These are phyloP conservation scores for Abrus pulchellus DNA, from an alignment of 306 rosid genomes.

Conservation along the genomic window DNA sequence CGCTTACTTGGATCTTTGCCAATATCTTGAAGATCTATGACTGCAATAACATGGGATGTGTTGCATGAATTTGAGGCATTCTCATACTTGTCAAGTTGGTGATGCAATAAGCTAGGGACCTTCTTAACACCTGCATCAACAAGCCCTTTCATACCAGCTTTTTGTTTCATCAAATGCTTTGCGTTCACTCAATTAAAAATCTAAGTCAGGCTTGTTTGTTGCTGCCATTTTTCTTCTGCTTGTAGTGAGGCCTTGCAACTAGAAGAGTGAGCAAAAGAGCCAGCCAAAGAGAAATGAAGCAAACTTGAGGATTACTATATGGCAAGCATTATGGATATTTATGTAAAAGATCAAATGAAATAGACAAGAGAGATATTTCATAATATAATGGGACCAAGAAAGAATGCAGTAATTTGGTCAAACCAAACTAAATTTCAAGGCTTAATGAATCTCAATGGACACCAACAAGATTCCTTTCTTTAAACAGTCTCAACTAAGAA, in stretches of 20 bases:
- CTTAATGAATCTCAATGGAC: too few species aligned
- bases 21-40: conserved; percentile 48
- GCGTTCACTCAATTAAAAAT: conserved; percentile 40
- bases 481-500: too few species aligned
- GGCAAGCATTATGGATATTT: too few species aligned
- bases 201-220: neutral
- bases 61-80: conserved; percentile 21
- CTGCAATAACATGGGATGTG: conserved; percentile 45
- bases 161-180: conserved; percentile 54
- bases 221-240: too few species aligned
- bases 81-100: conserved; percentile 25
- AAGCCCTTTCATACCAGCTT: conserved; percentile 48
- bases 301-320: too few species aligned
- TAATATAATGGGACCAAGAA: too few species aligned
- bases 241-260: neutral
- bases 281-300: neutral
- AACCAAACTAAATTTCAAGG: too few species aligned
- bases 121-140: conserved; percentile 65
- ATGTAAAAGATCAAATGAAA: too few species aligned
- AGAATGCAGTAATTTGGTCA: too few species aligned
- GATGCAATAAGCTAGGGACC: conserved; percentile 60
- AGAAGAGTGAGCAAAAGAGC: neutral
- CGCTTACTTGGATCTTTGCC: neutral
- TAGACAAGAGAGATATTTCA: too few species aligned
- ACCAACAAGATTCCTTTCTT: too few species aligned